These are phyloP conservation scores for Blastocystis sp. DNA, from an alignment of 352 stramenopile species.

Conservation along the genomic window DNA sequence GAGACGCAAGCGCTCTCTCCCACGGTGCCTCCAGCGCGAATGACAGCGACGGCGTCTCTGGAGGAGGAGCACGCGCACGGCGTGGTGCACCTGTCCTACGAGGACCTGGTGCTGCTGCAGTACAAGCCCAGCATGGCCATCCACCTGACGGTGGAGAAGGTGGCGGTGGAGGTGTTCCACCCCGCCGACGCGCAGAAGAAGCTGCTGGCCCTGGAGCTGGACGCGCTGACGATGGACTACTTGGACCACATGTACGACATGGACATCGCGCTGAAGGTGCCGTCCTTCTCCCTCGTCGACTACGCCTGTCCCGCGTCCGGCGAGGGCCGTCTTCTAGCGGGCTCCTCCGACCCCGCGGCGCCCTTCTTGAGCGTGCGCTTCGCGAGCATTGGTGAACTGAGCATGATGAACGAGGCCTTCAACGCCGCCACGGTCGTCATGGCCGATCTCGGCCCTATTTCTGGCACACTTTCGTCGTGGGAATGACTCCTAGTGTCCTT, in stretches of 20 bases:
- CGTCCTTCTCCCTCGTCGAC: conserved; percentile 5
- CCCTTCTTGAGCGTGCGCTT: conserved; percentile 37
- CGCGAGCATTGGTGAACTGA: conserved; percentile 10
- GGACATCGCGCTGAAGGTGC: conserved; percentile 41
- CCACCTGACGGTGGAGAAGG: background rate
- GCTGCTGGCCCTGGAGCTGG: conserved; percentile 13
- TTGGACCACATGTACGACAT: conserved; percentile 66
- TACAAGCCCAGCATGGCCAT: conserved; percentile 56
- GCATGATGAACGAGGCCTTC: conserved; percentile 54
- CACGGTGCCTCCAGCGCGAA: background rate
- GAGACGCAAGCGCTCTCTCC: background rate
- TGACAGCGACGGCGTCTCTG: background rate
- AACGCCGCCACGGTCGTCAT: conserved; percentile 25
- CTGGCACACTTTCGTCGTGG: background rate
- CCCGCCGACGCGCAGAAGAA: background rate
- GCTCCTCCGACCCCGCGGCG: background rate
- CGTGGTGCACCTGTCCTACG: conserved; percentile 54
- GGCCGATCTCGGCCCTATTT: conserved; percentile 7
- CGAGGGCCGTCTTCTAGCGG: background rate
- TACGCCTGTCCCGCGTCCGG: background rate
- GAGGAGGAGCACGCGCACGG: conserved; percentile 22
- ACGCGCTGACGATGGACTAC: conserved; percentile 21
- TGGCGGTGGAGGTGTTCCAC: background rate
- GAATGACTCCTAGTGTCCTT: background rate
- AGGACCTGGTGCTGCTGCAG: conserved; percentile 59